These are phyloP conservation scores for Chlamydomonas urium DNA, from an alignment of 139 green algal species.

Conservation along the genomic window DNA sequence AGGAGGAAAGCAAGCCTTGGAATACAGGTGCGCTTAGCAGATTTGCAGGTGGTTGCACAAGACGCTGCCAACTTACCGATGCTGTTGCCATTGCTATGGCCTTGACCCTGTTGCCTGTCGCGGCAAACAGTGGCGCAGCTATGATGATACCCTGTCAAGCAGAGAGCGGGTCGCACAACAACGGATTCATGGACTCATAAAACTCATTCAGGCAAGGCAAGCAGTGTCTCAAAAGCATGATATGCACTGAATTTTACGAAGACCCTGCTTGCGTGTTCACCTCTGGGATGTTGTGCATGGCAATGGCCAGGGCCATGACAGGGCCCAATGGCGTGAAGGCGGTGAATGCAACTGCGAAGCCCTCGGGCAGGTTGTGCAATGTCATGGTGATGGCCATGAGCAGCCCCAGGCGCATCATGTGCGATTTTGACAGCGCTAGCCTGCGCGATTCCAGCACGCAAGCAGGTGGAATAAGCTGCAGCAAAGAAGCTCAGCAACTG, in stretches of 20 bases:
- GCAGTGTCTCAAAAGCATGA: neutral
- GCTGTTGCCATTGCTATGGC: constrained; percentile 68
- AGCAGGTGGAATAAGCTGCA: no score
- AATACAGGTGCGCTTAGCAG: no score
- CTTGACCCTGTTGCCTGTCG: constrained; percentile 68
- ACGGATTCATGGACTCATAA: neutral
- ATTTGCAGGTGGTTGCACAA: neutral
- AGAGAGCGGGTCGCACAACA: neutral
- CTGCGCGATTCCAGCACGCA: no score
- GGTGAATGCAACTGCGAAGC: constrained; percentile 70
- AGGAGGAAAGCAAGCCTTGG: no score
- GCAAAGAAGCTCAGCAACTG: no score
- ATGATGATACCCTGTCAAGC: constrained; percentile 71
- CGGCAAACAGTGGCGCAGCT: constrained; percentile 83
- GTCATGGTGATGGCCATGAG: constrained; percentile 83
- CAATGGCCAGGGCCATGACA: constrained; percentile 77
- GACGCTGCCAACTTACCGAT: constrained; percentile 32
- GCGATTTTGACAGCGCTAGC: no score
- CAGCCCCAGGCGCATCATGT: constrained; percentile 25
- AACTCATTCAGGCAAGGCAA: neutral
- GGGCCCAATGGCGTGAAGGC: constrained; percentile 72
- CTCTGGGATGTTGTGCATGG: constrained; percentile 86
- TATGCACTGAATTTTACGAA: no score
- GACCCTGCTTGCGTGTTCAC: no score
- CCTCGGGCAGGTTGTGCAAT: constrained; percentile 87